Base-by-base conservation (phyloP, 805 yeast species). In the Saccharomyces paradoxus region DNA sequence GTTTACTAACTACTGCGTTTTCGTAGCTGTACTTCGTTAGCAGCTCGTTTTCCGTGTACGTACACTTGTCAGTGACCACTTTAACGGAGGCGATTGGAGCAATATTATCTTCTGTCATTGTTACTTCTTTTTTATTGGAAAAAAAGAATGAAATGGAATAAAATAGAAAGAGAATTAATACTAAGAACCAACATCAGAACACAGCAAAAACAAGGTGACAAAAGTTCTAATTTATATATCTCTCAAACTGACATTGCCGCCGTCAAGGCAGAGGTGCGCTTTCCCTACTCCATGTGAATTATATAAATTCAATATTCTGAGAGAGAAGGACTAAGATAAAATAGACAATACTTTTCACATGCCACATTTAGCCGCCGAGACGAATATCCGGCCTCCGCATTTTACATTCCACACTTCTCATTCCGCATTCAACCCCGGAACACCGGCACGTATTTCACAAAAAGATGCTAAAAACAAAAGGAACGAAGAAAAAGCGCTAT, bases 1-100 rank as follows among this genome's bases (percentile, higher is more conserved):
- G 17, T 28, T 22, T 50, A 7, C 12, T 24, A 9, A 21, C 17
- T 10, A 51, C 26, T 1, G 58, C 41, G 17, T 54, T 56, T 17
- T 53, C 49, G 41, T 59, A 59, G 7, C 37, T 59, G 48, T 53
- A 59, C 6, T 31, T 31, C 6, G 61, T 49, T 7, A 49, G 41
- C 27, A 49, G 44, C 12, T 22, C 51, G 21, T 49, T 31, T 4
- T 49, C 51, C 14, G 26, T 17, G 32, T 26, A 26, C 13, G 51
- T 31, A 28, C 41, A 30, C 28, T 28, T 29, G 21, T 41, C 24
- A 14, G 26, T 49, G 21, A 13, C 46, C 29, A 51, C 14, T 52
- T 27, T 49, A 24, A 49, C 46, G 12, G 28, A 26, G 21, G 46
- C 29, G 21, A 46, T 37, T 49, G 32, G 51, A n/a, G 30, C 7